phyloP scores from a whole-genome alignment of 352 stramenopile genomes.

The Globisporangium lucens region DNA sequence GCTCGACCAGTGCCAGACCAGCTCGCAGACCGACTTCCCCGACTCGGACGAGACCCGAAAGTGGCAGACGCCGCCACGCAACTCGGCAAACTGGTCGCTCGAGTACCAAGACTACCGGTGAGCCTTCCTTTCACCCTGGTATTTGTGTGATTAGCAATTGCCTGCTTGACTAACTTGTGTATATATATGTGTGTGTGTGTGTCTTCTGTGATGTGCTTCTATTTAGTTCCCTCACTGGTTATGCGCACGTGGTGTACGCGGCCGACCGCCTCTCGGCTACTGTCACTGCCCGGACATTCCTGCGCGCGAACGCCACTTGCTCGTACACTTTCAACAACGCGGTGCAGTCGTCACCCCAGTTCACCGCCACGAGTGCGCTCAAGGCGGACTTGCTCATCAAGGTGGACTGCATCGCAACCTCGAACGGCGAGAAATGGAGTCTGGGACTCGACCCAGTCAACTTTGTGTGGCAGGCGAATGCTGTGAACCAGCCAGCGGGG shows the following conservation, averaged over 20 bases:
- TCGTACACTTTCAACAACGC: constrained; percentile 38
- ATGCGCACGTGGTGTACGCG: constrained; percentile 45
- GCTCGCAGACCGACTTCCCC: constrained; percentile 15
- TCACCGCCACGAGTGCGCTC: constrained; percentile 23
- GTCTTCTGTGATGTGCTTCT: not conserved
- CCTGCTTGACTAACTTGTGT: not conserved
- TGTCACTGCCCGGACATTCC: constrained; percentile 35
- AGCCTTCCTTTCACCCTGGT: not conserved
- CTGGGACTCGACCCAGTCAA: constrained; percentile 54
- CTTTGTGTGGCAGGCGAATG: constrained; percentile 54
- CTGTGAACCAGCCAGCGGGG: constrained; percentile 19
- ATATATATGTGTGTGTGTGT: not conserved
- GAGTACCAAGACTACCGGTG: constrained; percentile 41
- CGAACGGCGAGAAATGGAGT: constrained; percentile 23
- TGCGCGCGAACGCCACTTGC: constrained; percentile 28
- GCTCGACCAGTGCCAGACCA: constrained; percentile 22
- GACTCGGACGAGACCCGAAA: constrained; percentile 29
- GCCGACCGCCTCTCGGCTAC: constrained; percentile 29
- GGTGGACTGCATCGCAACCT: constrained; percentile 24
- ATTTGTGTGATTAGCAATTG: not conserved
- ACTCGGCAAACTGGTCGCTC: constrained; percentile 24
- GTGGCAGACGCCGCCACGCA: constrained; percentile 45
- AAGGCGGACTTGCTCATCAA: constrained; percentile 30
- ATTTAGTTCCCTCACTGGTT: constrained; percentile 28
- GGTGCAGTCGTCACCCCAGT: constrained; percentile 17